Evolutionary conservation across 2,329 filamentous ascomycete genomes (phyloP), one percentile per base, ranked within the genome.

Genomic region (Allantophomopsis cytisporea): DNA sequence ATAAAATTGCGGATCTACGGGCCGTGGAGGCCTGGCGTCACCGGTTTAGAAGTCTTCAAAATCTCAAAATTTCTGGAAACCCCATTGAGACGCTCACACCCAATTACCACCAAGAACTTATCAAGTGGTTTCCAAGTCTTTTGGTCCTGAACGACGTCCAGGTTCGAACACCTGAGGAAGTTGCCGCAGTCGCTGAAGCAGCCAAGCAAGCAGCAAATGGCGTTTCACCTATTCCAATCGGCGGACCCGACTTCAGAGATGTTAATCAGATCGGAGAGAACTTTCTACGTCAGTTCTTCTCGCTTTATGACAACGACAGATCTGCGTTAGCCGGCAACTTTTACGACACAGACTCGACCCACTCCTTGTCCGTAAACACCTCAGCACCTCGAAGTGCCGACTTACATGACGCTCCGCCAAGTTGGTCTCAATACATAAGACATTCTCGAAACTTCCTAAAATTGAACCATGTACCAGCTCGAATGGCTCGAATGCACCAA

Each of bases 71-170:
- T 45, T 70, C 71, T 8, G 79, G 75, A 38, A 94, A 93, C 49
- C 84, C 86, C 0, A 73, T 94, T 43, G 75, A 78, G 47, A 56
- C 61, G 1, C 60, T 68, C 40, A 61, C 69, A 17, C 70, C 78
- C 7, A 68, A 70, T 41, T 83, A 82, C 55, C 69, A 71, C 43
- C 83, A 80, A 56, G 81, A 85, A 37, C 64, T 95, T 41, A 64
- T 84, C 21, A 74, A 76, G 32, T 93, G 86, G 81, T 96, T 85
- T 54, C 88, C 86, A 1, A 81, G 76, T 43, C 70, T 96, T 13
- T 76, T 79, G 50, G 73, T 79, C 43, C 64, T 96, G 47, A 94
- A 93, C 57, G 76, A 77, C 40, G 64, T 74, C 5, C 73, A 81
- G 53, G 74, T 94, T 14, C 76, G 86, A 43, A 83, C 80, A 1